phyloP scores from a whole-genome alignment of 2,329 filamentous ascomycete species.

The Aspergillus brasiliensis region DNA sequence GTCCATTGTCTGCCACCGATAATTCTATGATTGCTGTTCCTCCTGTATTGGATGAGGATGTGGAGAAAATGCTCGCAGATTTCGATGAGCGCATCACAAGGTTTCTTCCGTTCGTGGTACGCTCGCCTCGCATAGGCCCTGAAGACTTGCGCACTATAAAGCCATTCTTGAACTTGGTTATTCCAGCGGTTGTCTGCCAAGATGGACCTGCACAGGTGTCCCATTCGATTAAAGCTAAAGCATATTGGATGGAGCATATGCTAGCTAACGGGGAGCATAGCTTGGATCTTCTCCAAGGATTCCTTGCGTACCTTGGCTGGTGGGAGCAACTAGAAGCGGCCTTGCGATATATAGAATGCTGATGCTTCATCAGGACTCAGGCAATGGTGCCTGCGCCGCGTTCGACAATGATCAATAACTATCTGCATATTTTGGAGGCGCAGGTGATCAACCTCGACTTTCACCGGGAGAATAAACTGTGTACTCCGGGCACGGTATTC shows the following conservation, averaged over 20 bases:
- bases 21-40: neutral
- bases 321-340: constrained; percentile 26
- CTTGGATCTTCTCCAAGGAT: constrained; percentile 51
- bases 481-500: neutral
- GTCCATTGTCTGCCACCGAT: neutral
- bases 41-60: constrained; percentile 14
- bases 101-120: constrained; percentile 30
- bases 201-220: constrained; percentile 16
- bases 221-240: constrained; percentile 14
- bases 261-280: constrained; percentile 46
- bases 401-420: constrained; percentile 51
- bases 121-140: constrained; percentile 17
- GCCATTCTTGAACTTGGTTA: constrained; percentile 26
- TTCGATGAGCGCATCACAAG: constrained; percentile 20
- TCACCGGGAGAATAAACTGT: neutral
- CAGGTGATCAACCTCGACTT: constrained; percentile 50
- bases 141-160: constrained; percentile 22
- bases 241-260: constrained; percentile 47
- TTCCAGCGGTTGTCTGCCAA: constrained; percentile 23
- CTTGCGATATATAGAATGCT: neutral
- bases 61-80: constrained; percentile 14
- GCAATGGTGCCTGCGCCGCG: constrained; percentile 8
- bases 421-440: constrained; percentile 53
- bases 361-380: constrained; percentile 6
- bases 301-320: constrained; percentile 52